Percentiles rank a stretch among this genome's conserved stretches.
Conservation (phyloP, 768 basidiomycete genomes). For the Boletus tomentosulus region DNA sequence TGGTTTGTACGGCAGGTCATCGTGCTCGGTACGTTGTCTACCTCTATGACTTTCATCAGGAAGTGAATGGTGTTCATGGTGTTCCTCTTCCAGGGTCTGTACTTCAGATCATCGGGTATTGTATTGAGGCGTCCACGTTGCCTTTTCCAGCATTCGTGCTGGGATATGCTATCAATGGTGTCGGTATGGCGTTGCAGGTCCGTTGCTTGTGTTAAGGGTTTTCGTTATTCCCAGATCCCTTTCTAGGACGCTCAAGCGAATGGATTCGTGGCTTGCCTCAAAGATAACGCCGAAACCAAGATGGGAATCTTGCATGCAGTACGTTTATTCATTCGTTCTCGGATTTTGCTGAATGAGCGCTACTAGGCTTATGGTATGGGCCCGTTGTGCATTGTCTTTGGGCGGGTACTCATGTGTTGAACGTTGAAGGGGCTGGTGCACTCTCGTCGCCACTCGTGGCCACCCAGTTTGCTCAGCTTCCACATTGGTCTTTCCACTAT, state of each 20-base stretch:
- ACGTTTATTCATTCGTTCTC: conserved; percentile 29
- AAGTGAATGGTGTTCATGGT: background rate
- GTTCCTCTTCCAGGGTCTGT: conserved; percentile 18
- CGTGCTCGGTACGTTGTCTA: conserved; percentile 20
- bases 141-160: conserved; percentile 45
- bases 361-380: conserved; percentile 33
- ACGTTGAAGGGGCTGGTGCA: conserved; percentile 54
- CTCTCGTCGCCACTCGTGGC: conserved; percentile 68
- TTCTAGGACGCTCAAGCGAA: conserved; percentile 46
- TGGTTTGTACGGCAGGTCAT: conserved; percentile 16
- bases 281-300: conserved; percentile 35
- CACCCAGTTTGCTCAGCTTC: conserved; percentile 70
- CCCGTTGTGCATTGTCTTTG: background rate
- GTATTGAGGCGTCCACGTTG: conserved; percentile 37
- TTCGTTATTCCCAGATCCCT: background rate
- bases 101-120: conserved; percentile 29
- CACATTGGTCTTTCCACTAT: conserved; percentile 76
- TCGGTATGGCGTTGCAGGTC: conserved; percentile 47
- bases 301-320: conserved; percentile 41
- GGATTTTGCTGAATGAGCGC: background rate
- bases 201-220: background rate
- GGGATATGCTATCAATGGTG: conserved; percentile 41
- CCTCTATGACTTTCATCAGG: background rate
- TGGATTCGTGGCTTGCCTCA: conserved; percentile 40
- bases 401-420: conserved; percentile 5